Evolutionary conservation across 495 filamentous ascomycete genomes (phyloP), one percentile per base, ranked within the genome.

Genomic region (Rhypophila decipiens): DNA sequence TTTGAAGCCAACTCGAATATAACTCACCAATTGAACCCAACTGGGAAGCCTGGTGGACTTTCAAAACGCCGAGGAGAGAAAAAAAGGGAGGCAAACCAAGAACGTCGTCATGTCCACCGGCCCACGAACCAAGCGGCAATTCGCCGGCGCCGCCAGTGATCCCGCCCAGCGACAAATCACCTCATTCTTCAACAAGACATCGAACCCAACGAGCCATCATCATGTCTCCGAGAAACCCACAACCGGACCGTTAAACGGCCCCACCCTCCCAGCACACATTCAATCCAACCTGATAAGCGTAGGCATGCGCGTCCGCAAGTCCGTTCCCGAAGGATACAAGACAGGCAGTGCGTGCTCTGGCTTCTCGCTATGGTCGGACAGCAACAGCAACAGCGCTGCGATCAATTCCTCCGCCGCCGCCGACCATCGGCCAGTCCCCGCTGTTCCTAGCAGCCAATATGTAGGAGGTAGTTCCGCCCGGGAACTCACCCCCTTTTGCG

Each of bases 221-320:
- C 42, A 29, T 19, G 22, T 42, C 36, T 23, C 42, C 5, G 19
- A 39, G 39, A 24, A 39, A 27, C 15, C 42, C 33, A 9, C 35
- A 52, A 20, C 52, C 19, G 38, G 67, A 43, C 61, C 68, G 11
- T 53, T 69, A 7, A 74, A 71, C 17, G 67, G 65, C 42, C 78
- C 76, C 22, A 54, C 67, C 19, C 72, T 88, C 17, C 78, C 88
- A 8, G 60, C 67, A 8, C 71, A 69, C 18, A 74, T 95, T 19
- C 87, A 93, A 63, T 72, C 88, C 13, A 84, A 83, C 13, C 82
- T 96, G 12, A 72, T 96, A 3, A 84, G 75, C 49, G 90, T 97
- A 44, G 91, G 91, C 53, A 94, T 96, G 87, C 82, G 90, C 27
- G 78, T 97, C 42, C 84, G 91, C 50, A 96, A 97, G 66, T 83